Base-by-base conservation (phyloP, 1,284 basidiomycete genomes). In the Trametes versicolor region DNA sequence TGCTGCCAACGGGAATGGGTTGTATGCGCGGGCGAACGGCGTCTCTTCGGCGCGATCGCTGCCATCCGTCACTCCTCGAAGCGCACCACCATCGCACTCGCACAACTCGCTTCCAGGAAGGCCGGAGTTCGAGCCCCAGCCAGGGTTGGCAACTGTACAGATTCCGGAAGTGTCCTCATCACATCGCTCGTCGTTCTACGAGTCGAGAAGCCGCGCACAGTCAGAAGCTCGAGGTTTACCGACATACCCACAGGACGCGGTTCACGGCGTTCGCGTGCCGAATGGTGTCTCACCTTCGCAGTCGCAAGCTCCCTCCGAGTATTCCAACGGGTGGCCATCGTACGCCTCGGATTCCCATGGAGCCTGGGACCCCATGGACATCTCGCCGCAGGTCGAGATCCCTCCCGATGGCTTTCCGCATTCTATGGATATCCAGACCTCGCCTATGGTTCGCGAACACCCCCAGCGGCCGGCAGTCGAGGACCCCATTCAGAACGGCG, bases 361-460 rank as follows among this genome's bases (percentile, higher is more conserved):
- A 4, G 87, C 88, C 71, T 86, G 87, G 74, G 85, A 88, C 47
- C 71, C 73, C 54, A 92, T 92, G 88, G 88, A 89, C 59, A 77
- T 85, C 17, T 83, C 86, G 21, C 81, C 85, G 12, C 79, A 81
- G 56, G 74, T 74, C 45, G 85, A 88, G 60, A 69, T 73, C 32
- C 74, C 67, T 64, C 79, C 72, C 70, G 83, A 83, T 61, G 75
- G 78, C 27, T 78, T 75, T 61, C 72, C 75, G 21, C 84, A 83
- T 65, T 72, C 78, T 49, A 86, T 84, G 83, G 86, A 87, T 66
- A 77, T 83, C 53, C 84, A 85, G 67, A 78, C 82, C 57, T 84
- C 86, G 19, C 82, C 84, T 10, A 82, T 85, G 75, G 79, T 78
- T 8, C 83, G 81, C 65, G 86, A 87, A 70, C 82, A 83, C 68